Evolutionary conservation across 2,329 filamentous ascomycete genomes (phyloP), one percentile per base, ranked within the genome.

Genomic region (Bipolaris oryzae): DNA sequence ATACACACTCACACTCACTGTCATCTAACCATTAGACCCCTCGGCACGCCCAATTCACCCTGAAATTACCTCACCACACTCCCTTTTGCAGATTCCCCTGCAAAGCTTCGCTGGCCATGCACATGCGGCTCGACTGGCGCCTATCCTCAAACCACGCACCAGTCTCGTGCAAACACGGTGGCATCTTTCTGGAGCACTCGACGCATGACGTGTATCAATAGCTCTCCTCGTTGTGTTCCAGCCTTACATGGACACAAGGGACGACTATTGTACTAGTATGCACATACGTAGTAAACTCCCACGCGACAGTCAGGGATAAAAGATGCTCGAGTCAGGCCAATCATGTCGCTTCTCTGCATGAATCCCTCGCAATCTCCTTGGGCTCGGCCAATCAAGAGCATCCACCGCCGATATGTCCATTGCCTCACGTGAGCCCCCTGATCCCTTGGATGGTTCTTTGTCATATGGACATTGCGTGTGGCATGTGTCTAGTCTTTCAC

Each of bases 301-400:
- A 41, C 39, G 47, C 39, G 41, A 52, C 39, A 34, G 23, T 23
- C 33, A 37, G 31, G 49, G 44, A 35, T 48, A 18, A 53, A 53
- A 44, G 34, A 5, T n/a, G 11, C 25, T 28, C 38, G 43, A 25
- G 23, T 33, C 43, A 43, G 23, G 44, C 54, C 49, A 57, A 57
- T 57, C 50, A 57, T 11, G n/a, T 53, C 38, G 44, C 42, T 20
- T 28, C 16, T n/a, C 23, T 23, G 44, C 50, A 48, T 43, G 42
- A 57, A 48, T 38, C 54, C 39, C 16, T 34, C 43, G 49, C 44
- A 39, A 57, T 57, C 45, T 55, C 41, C 25, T 55, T 13, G 10
- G 25, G 28, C 20, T 15, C 23, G 34, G 34, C 53, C 53, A 55
- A 55, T 55, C 51, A 53, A 23, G 25, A 41, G 23, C 50, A 47